These are phyloP conservation scores for Nissolia schottii DNA, from an alignment of 306 rosid genomes.

Conservation along the genomic window DNA sequence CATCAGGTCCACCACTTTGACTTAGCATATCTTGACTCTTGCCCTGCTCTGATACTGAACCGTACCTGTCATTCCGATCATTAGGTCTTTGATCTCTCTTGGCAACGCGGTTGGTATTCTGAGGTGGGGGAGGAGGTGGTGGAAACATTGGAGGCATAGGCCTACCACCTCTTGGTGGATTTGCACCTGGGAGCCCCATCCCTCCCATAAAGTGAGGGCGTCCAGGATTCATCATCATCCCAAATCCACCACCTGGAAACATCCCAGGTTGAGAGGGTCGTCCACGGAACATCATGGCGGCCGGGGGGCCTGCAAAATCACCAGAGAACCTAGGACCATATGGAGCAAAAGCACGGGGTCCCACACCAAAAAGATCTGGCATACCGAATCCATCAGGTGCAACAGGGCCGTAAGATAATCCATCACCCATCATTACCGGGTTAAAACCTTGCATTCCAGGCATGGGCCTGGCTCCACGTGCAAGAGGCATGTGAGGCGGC, in stretches of 20 bases:
- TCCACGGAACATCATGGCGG: conserved; percentile 92
- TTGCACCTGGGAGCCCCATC: conserved; percentile 75
- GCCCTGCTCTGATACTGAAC: conserved; percentile 61
- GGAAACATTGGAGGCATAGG: conserved; percentile 87
- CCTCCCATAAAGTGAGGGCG: conserved; percentile 95
- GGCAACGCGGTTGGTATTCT: conserved; percentile 46
- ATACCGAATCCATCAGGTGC: conserved; percentile 87
- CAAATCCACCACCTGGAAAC: conserved; percentile 87
- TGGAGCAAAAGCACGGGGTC: conserved; percentile 82
- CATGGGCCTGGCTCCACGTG: conserved; percentile 88
- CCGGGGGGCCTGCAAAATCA: conserved; percentile 77
- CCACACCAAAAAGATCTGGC: conserved; percentile 86
- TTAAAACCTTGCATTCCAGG: conserved; percentile 92
- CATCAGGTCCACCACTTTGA: conserved; percentile 64
- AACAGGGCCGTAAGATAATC: conserved; percentile 80
- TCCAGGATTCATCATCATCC: conserved; percentile 97
- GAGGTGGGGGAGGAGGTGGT: conserved; percentile 62
- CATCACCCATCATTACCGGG: conserved; percentile 95
- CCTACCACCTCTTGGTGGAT: conserved; percentile 65
- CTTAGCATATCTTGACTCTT: conserved; percentile 68
- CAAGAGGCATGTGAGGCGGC: conserved; percentile 93
- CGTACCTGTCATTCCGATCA: conserved; percentile 68
- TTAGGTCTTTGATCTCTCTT: conserved; percentile 71
- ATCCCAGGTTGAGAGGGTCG: conserved; percentile 89
- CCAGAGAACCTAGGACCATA: conserved; percentile 89